phyloP scores from a whole-genome alignment of 306 rosid genomes.

The Cicer judaicum region DNA sequence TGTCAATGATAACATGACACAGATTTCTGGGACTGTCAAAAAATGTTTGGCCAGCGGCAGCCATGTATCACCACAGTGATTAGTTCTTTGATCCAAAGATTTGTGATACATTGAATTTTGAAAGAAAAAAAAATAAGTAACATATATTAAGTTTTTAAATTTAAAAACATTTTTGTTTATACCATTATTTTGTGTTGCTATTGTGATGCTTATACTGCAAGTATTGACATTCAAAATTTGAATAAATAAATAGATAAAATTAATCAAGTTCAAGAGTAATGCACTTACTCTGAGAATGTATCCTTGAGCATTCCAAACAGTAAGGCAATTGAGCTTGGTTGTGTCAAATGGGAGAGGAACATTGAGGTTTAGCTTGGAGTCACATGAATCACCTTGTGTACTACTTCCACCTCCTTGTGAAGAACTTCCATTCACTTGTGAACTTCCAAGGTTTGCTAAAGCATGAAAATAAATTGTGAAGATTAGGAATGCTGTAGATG shows the following conservation, averaged over 20 bases:
- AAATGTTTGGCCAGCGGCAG: no score
- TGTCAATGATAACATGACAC: not conserved
- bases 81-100: no score
- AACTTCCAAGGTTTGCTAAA: constrained; percentile 54
- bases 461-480: constrained; percentile 46
- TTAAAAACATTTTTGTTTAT: not conserved
- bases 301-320: constrained; percentile 68
- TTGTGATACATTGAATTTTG: not conserved
- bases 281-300: constrained; percentile 75
- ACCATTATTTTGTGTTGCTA: not conserved
- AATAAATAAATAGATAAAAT: not conserved
- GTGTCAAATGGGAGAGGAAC: constrained; percentile 59
- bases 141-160: not conserved
- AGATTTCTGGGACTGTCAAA: not conserved
- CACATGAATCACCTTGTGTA: constrained; percentile 66
- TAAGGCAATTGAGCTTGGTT: constrained; percentile 59
- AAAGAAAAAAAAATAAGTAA: no score
- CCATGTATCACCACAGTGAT: no score
- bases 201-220: constrained; percentile 23
- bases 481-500: constrained; percentile 34
- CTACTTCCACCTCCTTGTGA: constrained; percentile 55
- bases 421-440: constrained; percentile 53
- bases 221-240: not conserved
- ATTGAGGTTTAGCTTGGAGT: constrained; percentile 54
- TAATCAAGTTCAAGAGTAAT: not conserved